A percentile compares a stretch with the other conserved stretches of the same genome.
Evolutionary conservation across 768 basidiomycete genomes (phyloP).

Genomic region (Tricholoma flavovirens): DNA sequence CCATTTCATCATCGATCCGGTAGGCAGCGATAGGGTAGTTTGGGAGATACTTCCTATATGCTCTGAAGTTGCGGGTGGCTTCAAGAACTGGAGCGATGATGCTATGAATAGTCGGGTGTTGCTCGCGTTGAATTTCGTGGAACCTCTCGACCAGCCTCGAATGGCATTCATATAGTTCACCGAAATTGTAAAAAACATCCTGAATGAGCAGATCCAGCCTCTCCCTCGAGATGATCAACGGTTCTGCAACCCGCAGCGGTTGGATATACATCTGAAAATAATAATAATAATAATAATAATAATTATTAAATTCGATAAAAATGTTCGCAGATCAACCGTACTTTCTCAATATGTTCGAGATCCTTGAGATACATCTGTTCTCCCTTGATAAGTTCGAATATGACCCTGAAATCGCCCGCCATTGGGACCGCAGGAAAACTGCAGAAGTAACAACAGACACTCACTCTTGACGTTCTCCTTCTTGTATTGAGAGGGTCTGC

Average conservation of each 20-base stretch:
- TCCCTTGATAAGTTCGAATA: slow-evolving; percentile 92
- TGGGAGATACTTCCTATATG: slow-evolving; percentile 91
- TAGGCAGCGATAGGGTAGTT: slow-evolving; percentile 91
- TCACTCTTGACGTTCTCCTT: slow-evolving; percentile 81
- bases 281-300: too few relatives aligned
- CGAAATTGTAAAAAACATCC: slow-evolving; percentile 88
- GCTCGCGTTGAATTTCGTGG: slow-evolving; percentile 82
- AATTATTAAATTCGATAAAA: too few relatives aligned
- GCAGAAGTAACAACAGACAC: slow-evolving; percentile 21
- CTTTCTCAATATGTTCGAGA: slow-evolving; percentile 77
- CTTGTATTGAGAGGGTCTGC: slow-evolving; percentile 59
- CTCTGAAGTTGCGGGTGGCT: slow-evolving; percentile 87
- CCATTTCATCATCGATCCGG: slow-evolving; percentile 83
- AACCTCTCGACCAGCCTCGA: slow-evolving; percentile 71
- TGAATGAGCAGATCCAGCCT: slow-evolving; percentile 70
- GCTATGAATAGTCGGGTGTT: slow-evolving; percentile 72
- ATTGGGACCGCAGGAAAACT: background rate
- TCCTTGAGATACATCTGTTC: slow-evolving; percentile 95
- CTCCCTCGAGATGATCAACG: slow-evolving; percentile 71
- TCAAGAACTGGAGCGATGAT: slow-evolving; percentile 83
- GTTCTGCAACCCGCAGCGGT: slow-evolving; percentile 65
- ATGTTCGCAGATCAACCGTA: slow-evolving; percentile 36
- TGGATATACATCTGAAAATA: slow-evolving; percentile 76
- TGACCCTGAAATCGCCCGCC: slow-evolving; percentile 51
- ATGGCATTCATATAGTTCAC: slow-evolving; percentile 71